Evolutionary conservation across 108 stramenopile species (phyloP).

Genomic region (Pseudonitzschia delicatissima): DNA sequence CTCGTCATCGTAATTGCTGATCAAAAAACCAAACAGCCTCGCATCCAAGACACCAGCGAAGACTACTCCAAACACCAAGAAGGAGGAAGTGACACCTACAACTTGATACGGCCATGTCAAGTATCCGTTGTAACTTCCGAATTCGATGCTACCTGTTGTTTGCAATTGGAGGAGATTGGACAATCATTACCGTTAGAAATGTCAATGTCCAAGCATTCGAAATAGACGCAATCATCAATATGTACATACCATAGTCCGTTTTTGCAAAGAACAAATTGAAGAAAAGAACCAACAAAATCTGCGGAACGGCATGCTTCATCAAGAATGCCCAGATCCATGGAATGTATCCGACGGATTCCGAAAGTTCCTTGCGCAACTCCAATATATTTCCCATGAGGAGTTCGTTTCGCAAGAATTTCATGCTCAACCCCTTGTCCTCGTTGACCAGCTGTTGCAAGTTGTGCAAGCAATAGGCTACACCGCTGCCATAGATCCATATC

Average conservation of each 20-base stretch:
- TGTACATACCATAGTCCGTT: background rate
- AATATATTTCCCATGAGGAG: constrained; percentile 22
- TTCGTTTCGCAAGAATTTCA: constrained; percentile 13
- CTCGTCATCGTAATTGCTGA: background rate
- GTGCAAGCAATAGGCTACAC: constrained; percentile 22
- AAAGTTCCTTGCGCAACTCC: background rate
- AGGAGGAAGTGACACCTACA: constrained; percentile 29
- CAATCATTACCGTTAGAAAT: background rate
- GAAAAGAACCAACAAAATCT: constrained; percentile 38
- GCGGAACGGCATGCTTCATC: constrained; percentile 46
- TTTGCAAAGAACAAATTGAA: constrained; percentile 24
- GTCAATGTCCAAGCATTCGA: background rate
- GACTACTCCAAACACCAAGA: constrained; percentile 30
- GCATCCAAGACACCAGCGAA: constrained; percentile 24
- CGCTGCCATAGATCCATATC: constrained; percentile 27
- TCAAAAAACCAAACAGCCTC: constrained; percentile 6
- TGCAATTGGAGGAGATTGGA: constrained; percentile 6
- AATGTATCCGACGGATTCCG: constrained; percentile 10
- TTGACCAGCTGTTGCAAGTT: background rate
- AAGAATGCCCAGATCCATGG: constrained; percentile 44
- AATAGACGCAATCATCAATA: too few relatives aligned
- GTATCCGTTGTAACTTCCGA: constrained; percentile 34
- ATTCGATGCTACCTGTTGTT: constrained; percentile 13
- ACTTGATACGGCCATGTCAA: constrained; percentile 33
- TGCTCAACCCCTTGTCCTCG: constrained; percentile 9